phyloP scores from a whole-genome alignment of 352 stramenopile species.

The Pythium myriotylum region DNA sequence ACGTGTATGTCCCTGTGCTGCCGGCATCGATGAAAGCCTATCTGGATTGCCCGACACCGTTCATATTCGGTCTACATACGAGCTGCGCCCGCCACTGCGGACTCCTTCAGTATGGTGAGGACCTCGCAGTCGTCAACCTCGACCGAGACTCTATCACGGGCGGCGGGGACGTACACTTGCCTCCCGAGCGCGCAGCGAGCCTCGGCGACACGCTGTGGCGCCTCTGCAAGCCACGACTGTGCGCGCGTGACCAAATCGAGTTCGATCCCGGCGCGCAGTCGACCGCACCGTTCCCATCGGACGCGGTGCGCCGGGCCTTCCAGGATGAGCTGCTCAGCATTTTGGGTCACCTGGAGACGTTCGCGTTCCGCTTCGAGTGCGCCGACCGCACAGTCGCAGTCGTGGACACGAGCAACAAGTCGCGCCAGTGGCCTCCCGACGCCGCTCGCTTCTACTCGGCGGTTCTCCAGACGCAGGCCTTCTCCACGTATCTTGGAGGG shows the following conservation, averaged over 20 bases:
- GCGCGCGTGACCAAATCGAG: constrained; percentile 39
- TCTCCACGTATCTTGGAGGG: constrained; percentile 46
- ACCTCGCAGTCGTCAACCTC: constrained; percentile 61
- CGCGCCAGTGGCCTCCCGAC: constrained; percentile 38
- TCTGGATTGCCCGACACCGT: constrained; percentile 76
- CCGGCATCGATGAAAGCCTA: constrained; percentile 62
- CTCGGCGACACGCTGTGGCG: constrained; percentile 47
- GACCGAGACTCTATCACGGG: constrained; percentile 57
- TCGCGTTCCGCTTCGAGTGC: constrained; percentile 63
- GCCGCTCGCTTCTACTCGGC: constrained; percentile 43
- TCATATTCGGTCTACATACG: constrained; percentile 76
- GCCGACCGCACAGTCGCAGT: constrained; percentile 40
- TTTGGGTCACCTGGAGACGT: constrained; percentile 50
- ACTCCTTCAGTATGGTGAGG: constrained; percentile 45
- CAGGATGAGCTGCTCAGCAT: constrained; percentile 44
- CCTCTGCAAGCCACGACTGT: constrained; percentile 41
- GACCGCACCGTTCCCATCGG: constrained; percentile 22
- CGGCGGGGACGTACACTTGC: constrained; percentile 42
- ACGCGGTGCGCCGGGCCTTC: constrained; percentile 41
- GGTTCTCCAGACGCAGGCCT: constrained; percentile 61
- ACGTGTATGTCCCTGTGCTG: constrained; percentile 77
- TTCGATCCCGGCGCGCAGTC: not conserved
- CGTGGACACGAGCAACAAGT: constrained; percentile 50
- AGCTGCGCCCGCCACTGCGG: constrained; percentile 56
- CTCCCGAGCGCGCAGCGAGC: constrained; percentile 35